Evolutionary conservation across 306 rosid genomes (phyloP).

Genomic region (Quercus suber): DNA sequence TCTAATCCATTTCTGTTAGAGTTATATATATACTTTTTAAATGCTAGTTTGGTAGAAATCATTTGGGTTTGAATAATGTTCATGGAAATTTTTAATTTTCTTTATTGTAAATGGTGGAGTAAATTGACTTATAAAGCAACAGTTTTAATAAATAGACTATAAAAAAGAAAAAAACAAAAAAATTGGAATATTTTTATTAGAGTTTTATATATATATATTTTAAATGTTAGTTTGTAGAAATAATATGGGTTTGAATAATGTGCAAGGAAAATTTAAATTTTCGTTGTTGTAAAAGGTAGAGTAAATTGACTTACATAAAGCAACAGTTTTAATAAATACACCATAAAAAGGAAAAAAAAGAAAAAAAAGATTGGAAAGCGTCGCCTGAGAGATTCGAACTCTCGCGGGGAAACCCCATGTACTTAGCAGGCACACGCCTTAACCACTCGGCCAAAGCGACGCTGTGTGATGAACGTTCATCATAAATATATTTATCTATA

Average conservation of each 20-base stretch:
- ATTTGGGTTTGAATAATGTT: neutral
- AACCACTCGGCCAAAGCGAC: constrained; percentile 54
- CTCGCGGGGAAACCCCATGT: constrained; percentile 47
- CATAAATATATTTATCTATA: no score
- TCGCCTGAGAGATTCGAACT: constrained; percentile 42
- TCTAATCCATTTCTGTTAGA: no score
- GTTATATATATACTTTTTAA: no score
- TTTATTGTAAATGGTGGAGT: no score
- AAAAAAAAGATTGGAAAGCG: neutral
- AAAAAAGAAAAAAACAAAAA: neutral
- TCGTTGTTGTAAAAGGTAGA: no score
- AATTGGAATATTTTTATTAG: no score
- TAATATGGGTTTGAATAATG: neutral
- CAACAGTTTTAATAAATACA: no score
- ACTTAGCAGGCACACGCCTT: constrained; percentile 54
- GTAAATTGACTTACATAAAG: neutral
- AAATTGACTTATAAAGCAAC: no score
- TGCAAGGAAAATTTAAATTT: neutral
- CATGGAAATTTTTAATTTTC: constrained; percentile 2
- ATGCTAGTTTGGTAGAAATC: no score
- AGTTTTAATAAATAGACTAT: neutral
- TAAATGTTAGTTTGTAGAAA: no score
- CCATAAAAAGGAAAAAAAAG: neutral
- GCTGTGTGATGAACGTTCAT: neutral
- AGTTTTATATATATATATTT: no score